Conservation (phyloP, 352 stramenopile genomes). For the Phytopythium sindhum region DNA sequence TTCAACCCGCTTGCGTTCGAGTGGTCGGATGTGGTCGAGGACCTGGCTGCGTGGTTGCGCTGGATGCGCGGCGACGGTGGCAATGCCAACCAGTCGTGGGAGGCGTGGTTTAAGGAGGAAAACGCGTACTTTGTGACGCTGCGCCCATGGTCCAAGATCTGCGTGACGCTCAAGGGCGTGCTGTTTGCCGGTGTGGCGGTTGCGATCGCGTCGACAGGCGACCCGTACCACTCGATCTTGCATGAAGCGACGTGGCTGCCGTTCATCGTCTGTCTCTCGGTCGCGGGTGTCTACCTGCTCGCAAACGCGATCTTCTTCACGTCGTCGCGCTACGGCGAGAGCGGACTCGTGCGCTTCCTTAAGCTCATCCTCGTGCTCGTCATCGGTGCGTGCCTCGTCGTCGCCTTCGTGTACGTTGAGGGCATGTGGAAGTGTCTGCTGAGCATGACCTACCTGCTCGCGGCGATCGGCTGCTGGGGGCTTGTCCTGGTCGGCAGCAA, state of each 20-base stretch:
- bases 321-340: constrained; percentile 53
- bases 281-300: constrained; percentile 58
- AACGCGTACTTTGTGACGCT: constrained; percentile 92
- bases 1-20: constrained; percentile 98
- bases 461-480: constrained; percentile 82
- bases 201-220: constrained; percentile 75
- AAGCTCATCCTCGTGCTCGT: constrained; percentile 78
- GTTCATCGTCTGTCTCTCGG: constrained; percentile 44
- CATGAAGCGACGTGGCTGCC: constrained; percentile 53
- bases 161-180: constrained; percentile 87
- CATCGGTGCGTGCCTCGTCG: constrained; percentile 66
- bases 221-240: constrained; percentile 67
- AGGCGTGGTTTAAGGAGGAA: constrained; percentile 95
- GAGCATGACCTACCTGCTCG: constrained; percentile 91
- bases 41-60: constrained; percentile 89
- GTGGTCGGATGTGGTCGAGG: constrained; percentile 91
- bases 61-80: constrained; percentile 94
- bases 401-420: constrained; percentile 57
- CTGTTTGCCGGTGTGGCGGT: constrained; percentile 87
- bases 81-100: constrained; percentile 93
- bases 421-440: constrained; percentile 90
- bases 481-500: constrained; percentile 88
- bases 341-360: constrained; percentile 59
- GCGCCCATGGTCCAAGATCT: constrained; percentile 86
- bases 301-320: constrained; percentile 63